Evolutionary conservation across 1,139 yeast species (phyloP), one percentile per base, ranked within the genome.

Genomic region (Suhomyces coccinellae): DNA sequence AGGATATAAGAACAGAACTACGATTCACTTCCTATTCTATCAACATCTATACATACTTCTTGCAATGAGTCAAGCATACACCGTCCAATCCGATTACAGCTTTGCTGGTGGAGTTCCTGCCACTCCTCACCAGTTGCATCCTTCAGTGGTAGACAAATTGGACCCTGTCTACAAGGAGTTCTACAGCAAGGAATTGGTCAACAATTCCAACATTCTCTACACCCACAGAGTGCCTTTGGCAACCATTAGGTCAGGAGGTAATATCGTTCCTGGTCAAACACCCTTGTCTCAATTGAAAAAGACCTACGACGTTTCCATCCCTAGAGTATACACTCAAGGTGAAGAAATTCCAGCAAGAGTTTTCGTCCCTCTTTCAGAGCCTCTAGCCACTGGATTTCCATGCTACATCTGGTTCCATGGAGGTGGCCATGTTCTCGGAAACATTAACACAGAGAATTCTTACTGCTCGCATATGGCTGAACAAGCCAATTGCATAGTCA

Each of bases 391-490:
- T 4, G 79, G 79, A 1, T 73, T 75, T 70, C 80, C 81, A 2
- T 61, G 71, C 31, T 63, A 69, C 30, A 52, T 75, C 11, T 75
- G 77, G 76, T 73, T 59, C 57, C 81, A 75, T 50, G 80, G 80
- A n/a, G 77, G 77, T 27, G 74, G 73, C 6, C 74, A 78, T 75
- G 76, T 70, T 1, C 61, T 76, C n/a, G 80, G 80, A 3, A 61
- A 63, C 40, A 70, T 75, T 38, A 56, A 49, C 43, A 71, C 80
- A 5, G 80, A 76, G 46, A 74, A 75, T 58, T 66, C 74, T 2
- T 71, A 63, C 55, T 74, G 79, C 48, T 66, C 79, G 9, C 70
- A 72, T 44, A 56, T 71, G 33, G 73, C 75, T 15, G 67, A 66
- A 26, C 48, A 56, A 41, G 63, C 70, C 15, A 49, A 65, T 36